These are phyloP conservation scores for Chlorella variabilis DNA, from an alignment of 163 green algal genomes.

Conservation along the genomic window DNA sequence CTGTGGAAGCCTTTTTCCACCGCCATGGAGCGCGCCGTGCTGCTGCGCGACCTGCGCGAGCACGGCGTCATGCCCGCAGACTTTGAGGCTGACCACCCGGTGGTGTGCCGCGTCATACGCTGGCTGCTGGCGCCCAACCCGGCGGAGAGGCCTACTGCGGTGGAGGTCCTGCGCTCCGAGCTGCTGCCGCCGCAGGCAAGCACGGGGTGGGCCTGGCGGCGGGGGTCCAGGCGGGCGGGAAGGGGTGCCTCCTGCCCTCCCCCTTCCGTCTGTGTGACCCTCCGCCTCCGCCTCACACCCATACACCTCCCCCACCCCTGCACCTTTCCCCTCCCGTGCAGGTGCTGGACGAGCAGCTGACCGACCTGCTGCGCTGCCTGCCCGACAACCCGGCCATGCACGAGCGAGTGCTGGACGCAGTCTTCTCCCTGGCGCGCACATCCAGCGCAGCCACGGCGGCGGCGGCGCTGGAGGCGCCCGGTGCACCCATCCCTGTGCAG, in stretches of 20 bases:
- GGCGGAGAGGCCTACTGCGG: constrained; percentile 76
- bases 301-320: too few species aligned
- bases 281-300: too few species aligned
- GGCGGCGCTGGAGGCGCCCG: constrained; percentile 23
- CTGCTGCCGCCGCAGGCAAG: constrained; percentile 71
- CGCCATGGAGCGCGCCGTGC: constrained; percentile 78
- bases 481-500: constrained; percentile 45
- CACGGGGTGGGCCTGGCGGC: too few species aligned
- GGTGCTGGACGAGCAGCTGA: constrained; percentile 80
- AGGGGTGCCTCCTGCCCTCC: background rate
- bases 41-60: constrained; percentile 81
- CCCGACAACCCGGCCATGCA: constrained; percentile 72
- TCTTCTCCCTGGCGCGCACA: constrained; percentile 66
- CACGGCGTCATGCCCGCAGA: constrained; percentile 63
- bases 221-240: background rate
- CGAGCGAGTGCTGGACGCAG: constrained; percentile 78
- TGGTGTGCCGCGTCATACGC: constrained; percentile 56
- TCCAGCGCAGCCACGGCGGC: background rate
- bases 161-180: constrained; percentile 76
- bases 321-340: constrained; percentile 57
- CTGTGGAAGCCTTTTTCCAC: constrained; percentile 92
- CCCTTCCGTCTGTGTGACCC: background rate
- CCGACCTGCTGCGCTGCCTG: constrained; percentile 86
- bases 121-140: constrained; percentile 83
- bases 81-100: constrained; percentile 70